Conservation (phyloP, 495 filamentous ascomycete species). For the Hypoxylon lienhwacheense region DNA sequence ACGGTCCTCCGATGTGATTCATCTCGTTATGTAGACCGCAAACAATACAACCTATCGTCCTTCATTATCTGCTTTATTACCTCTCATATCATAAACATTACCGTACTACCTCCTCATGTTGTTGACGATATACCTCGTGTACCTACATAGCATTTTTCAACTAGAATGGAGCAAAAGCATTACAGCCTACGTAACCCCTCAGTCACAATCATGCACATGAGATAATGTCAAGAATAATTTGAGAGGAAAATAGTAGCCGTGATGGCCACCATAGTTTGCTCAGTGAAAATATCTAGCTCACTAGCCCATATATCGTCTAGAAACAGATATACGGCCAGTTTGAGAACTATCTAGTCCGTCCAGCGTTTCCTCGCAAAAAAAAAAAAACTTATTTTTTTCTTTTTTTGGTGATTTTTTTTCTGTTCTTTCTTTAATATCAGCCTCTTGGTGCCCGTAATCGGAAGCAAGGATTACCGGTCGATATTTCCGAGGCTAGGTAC, state of each 20-base stretch:
- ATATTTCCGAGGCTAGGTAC: neutral
- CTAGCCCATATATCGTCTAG: conserved; percentile 14
- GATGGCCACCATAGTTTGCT: conserved; percentile 32
- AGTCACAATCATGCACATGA: conserved; percentile 2
- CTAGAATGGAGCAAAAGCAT: too few species aligned
- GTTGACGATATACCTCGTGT: too few species aligned
- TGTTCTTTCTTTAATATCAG: conserved; percentile 4
- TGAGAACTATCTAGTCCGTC: conserved; percentile 30
- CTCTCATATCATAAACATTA: too few species aligned
- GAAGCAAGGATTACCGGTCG: neutral
- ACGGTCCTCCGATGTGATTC: neutral
- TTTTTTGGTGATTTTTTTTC: conserved; percentile 19
- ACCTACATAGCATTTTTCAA: too few species aligned
- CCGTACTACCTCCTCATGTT: too few species aligned
- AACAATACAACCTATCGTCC: conserved; percentile 3
- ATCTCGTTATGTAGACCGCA: conserved; percentile 13
- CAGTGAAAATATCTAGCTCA: conserved; percentile 39
- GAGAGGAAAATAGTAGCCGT: conserved; percentile 32
- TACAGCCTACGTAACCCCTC: too few species aligned
- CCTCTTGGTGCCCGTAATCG: neutral
- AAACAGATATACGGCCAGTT: conserved; percentile 21
- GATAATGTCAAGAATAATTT: neutral
- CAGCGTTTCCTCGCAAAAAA: conserved; percentile 30
- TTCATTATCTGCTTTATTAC: too few species aligned
- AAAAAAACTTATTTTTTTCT: conserved; percentile 30